phyloP scores from a whole-genome alignment of 352 stramenopile species.

The Phytophthora palmivora region DNA sequence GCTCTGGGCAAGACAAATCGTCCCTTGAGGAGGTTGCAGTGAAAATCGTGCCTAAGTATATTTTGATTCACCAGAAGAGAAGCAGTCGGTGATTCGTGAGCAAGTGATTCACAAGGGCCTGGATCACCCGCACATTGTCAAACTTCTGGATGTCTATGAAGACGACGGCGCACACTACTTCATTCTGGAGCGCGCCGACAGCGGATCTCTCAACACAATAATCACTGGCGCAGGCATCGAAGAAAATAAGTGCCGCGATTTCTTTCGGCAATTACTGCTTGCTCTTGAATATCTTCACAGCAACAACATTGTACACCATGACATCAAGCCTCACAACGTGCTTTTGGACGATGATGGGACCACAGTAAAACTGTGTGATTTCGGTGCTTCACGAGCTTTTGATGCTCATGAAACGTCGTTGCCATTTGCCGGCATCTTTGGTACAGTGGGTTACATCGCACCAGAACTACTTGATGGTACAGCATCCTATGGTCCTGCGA shows the following conservation, averaged over 20 bases:
- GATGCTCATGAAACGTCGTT: slow-evolving; percentile 53
- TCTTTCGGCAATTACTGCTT: slow-evolving; percentile 67
- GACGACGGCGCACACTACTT: slow-evolving; percentile 81
- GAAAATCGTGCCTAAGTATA: slow-evolving; percentile 83
- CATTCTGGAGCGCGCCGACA: slow-evolving; percentile 71
- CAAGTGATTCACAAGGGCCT: slow-evolving; percentile 73
- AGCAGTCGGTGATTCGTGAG: slow-evolving; percentile 77
- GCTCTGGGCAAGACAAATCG: slow-evolving; percentile 52
- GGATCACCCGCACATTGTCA: slow-evolving; percentile 77
- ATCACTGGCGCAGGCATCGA: slow-evolving; percentile 59
- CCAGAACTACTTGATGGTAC: slow-evolving; percentile 68
- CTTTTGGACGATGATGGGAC: slow-evolving; percentile 58
- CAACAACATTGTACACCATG: slow-evolving; percentile 90
- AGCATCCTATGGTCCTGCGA: slow-evolving; percentile 54
- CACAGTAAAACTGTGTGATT: slow-evolving; percentile 82
- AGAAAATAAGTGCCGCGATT: slow-evolving; percentile 53
- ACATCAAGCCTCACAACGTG: slow-evolving; percentile 91
- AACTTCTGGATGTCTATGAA: slow-evolving; percentile 78
- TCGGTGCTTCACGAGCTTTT: slow-evolving; percentile 83
- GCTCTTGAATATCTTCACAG: slow-evolving; percentile 73
- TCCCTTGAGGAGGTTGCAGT: slow-evolving; percentile 70
- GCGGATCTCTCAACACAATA: slow-evolving; percentile 57
- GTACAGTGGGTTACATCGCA: slow-evolving; percentile 75
- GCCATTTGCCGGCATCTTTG: slow-evolving; percentile 74
- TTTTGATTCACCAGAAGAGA: slow-evolving; percentile 75